These are phyloP conservation scores for Suhomyces kunorum DNA, from an alignment of 1,139 yeast genomes.

Conservation along the genomic window DNA sequence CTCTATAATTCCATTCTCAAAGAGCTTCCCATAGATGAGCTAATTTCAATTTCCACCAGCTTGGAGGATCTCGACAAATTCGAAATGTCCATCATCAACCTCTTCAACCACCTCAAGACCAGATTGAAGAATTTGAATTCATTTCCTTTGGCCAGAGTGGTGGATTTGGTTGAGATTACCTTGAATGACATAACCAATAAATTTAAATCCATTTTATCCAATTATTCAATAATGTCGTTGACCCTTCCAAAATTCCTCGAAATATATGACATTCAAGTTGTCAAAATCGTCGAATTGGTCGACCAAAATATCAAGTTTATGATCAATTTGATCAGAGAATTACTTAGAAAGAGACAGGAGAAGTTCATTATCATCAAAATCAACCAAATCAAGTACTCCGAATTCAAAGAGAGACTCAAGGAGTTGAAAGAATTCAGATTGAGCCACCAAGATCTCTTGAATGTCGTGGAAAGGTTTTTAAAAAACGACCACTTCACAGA, in stretches of 20 bases:
- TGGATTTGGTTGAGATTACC: slow-evolving; percentile 64
- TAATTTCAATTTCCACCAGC: slow-evolving; percentile 40
- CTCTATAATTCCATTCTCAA: slow-evolving; percentile 63
- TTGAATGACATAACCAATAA: slow-evolving; percentile 34
- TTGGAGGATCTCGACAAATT: slow-evolving; percentile 42
- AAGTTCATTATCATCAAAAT: slow-evolving; percentile 68
- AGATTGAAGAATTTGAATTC: slow-evolving; percentile 55
- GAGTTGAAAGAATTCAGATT: slow-evolving; percentile 49
- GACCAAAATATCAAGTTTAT: slow-evolving; percentile 40
- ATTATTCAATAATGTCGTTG: slow-evolving; percentile 29
- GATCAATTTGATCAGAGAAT: slow-evolving; percentile 64
- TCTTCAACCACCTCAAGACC: slow-evolving; percentile 62
- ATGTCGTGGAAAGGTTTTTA: slow-evolving; percentile 32
- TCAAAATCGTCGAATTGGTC: slow-evolving; percentile 26
- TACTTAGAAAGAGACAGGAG: slow-evolving; percentile 72
- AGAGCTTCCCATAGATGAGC: slow-evolving; percentile 69
- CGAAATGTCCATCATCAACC: slow-evolving; percentile 43
- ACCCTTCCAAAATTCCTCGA: slow-evolving; percentile 26
- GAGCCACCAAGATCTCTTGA: slow-evolving; percentile 54
- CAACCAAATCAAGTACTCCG: slow-evolving; percentile 43
- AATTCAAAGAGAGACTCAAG: slow-evolving; percentile 49
- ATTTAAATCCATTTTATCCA: slow-evolving; percentile 25
- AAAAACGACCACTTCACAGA: slow-evolving; percentile 16
- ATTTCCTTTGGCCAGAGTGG: slow-evolving; percentile 67
- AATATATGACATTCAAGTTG: slow-evolving; percentile 19